Evolutionary conservation across 345 rosid species (phyloP).

Genomic region (Ceriops zippeliana): DNA sequence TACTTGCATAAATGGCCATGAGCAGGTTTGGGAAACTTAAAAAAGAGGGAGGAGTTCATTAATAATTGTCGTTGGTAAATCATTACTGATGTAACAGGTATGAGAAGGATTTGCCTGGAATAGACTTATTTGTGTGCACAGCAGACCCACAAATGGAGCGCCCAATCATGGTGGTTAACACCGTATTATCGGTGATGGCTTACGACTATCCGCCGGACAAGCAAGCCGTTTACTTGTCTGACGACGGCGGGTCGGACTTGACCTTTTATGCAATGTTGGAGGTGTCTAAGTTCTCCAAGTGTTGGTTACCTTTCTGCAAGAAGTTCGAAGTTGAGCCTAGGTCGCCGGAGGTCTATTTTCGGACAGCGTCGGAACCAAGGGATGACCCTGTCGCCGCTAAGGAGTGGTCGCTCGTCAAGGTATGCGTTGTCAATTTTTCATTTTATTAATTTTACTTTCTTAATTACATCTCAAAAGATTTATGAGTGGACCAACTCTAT

Average conservation of each 20-base stretch:
- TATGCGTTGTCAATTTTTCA: background rate
- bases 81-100: constrained; percentile 9
- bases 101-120: constrained; percentile 41
- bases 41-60: too few species aligned
- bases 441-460: too few species aligned
- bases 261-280: constrained; percentile 58
- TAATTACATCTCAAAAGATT: too few species aligned
- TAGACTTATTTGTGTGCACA: constrained; percentile 72
- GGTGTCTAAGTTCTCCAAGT: constrained; percentile 46
- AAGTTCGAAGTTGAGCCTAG: constrained; percentile 51
- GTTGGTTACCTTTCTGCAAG: constrained; percentile 62
- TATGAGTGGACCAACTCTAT: too few species aligned
- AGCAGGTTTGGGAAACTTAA: too few species aligned
- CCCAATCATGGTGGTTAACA: constrained; percentile 62
- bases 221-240: constrained; percentile 58
- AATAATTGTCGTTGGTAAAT: too few species aligned
- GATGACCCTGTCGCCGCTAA: background rate
- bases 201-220: constrained; percentile 59
- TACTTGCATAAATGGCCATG: too few species aligned
- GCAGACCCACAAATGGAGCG: constrained; percentile 71
- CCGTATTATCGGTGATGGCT: constrained; percentile 57
- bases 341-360: constrained; percentile 59
- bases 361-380: background rate
- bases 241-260: constrained; percentile 58
- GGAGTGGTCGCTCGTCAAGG: constrained; percentile 14